Base-by-base conservation (phyloP, 2,329 filamentous ascomycete species). In the Fusarium sp. region DNA sequence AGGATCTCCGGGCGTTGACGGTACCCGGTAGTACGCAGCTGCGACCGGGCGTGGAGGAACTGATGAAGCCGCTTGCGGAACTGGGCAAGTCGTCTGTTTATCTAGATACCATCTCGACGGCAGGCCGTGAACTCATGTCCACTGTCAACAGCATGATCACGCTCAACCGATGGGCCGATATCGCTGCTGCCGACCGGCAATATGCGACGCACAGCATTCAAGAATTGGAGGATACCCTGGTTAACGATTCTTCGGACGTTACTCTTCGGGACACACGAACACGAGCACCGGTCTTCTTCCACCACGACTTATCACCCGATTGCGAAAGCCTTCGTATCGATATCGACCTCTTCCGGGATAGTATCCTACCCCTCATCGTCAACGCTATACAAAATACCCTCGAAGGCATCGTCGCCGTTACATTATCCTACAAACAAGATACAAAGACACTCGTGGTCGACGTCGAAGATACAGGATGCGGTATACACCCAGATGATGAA, bases 101-200 rank as follows among this genome's bases (percentile, higher is more conserved):
- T 60, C 66, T 77, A 19, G 71, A 77, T 18, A 80, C 79, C 0
- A 83, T 84, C 34, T 78, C 76, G 31, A 75, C 76, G 1, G 80
- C 81, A 2, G 82, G 81, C 0, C 76, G 76, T n/a, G 81, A 83
- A 21, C 71, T 84, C 5, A 83, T 83, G 59, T 79, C 79, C 2
- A 83, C 79, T 0, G 79, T 84, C 31, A 84, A 84, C 50, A 83
- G 76, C 50, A 79, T 84, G 69, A 79, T 84, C 31, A 83, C 79
- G 3, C 58, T 80, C 4, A 78, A 79, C 41, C 58, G 79, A 11
- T 84, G 81, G 81, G 77, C 80, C 2, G 77, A 78, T 10, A 75
- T 78, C 14, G 76, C 76, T 25, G 64, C 75, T 16, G 41, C 71
- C 2, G 71, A 78, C 3, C 71, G 79, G 1, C 72, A 79, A 21